These are phyloP conservation scores for Clavispora vitiphila DNA, from an alignment of 805 yeast species.

Conservation along the genomic window DNA sequence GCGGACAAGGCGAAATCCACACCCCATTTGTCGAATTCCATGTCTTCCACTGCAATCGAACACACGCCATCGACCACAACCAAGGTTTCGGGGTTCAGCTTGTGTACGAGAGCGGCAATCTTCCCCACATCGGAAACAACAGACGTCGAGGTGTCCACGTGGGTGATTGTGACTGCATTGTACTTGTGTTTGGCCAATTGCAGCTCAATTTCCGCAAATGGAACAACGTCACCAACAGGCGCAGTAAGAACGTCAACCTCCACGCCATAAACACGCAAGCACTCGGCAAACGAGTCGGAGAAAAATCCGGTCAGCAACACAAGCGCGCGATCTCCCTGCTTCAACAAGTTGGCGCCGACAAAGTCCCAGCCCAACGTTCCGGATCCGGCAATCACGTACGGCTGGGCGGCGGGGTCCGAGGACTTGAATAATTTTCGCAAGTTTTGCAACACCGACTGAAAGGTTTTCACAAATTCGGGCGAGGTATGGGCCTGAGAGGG, in stretches of 20 bases:
- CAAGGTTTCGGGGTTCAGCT: conserved; percentile 71
- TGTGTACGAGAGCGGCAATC: conserved; percentile 56
- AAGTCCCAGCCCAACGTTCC: conserved; percentile 97
- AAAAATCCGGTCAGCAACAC: conserved; percentile 89
- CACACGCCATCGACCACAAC: conserved; percentile 93
- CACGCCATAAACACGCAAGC: conserved; percentile 66
- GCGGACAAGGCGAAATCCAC: conserved; percentile 86
- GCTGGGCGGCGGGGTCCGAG: conserved; percentile 62
- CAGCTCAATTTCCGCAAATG: conserved; percentile 49
- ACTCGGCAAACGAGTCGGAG: conserved; percentile 76
- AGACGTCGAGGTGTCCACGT: conserved; percentile 96
- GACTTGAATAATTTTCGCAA: conserved; percentile 74
- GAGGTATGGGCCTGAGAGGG: conserved; percentile 89
- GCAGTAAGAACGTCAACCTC: conserved; percentile 72
- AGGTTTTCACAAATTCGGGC: conserved; percentile 72
- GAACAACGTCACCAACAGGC: conserved; percentile 66
- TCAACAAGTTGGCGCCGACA: conserved; percentile 69
- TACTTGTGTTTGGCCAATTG: conserved; percentile 51
- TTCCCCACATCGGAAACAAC: conserved; percentile 69
- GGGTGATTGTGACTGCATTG: conserved; percentile 77
- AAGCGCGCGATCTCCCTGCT: conserved; percentile 61
- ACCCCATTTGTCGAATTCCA: conserved; percentile 86
- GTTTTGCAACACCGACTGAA: conserved; percentile 62
- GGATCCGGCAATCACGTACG: conserved; percentile 79
- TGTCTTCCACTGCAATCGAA: conserved; percentile 83